Percentiles rank a stretch among this genome's conserved stretches.
phyloP scores from a whole-genome alignment of 139 green algal genomes.

The Picochlorum sp. region DNA sequence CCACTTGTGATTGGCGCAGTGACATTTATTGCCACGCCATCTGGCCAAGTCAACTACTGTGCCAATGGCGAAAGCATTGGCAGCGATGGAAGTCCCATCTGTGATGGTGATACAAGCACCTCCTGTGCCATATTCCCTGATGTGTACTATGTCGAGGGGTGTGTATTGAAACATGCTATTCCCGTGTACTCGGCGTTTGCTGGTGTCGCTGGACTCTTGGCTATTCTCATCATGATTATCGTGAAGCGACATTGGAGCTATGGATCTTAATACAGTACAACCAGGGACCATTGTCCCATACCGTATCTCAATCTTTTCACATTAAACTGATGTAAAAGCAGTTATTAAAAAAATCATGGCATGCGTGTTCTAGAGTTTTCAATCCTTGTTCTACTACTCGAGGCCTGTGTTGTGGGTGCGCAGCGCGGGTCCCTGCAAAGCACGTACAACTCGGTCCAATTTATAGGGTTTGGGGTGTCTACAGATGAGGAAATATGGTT shows the following conservation, averaged over 20 bases:
- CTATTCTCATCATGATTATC: no score
- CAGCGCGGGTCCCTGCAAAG: no score
- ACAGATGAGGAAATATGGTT: background rate
- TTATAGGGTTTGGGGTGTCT: background rate
- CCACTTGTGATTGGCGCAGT: conserved; percentile 14
- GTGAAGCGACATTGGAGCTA: no score
- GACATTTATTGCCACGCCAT: conserved; percentile 21
- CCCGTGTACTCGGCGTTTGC: conserved; percentile 11
- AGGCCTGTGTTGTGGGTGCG: no score
- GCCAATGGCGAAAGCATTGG: background rate
- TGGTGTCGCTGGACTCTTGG: background rate
- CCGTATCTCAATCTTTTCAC: no score
- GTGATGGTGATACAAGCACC: background rate
- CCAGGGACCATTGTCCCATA: no score
- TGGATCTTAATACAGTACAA: no score
- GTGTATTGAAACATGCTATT: conserved; percentile 14
- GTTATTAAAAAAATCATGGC: no score
- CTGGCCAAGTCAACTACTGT: conserved; percentile 10
- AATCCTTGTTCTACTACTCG: no score
- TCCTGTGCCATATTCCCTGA: conserved; percentile 13
- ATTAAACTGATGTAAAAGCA: no score
- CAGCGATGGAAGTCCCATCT: background rate
- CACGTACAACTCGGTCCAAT: background rate
- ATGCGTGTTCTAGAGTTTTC: no score
- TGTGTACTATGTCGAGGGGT: conserved; percentile 15